Percentiles rank a stretch among this genome's conserved stretches.
These are phyloP conservation scores for Calocybe indica DNA, from an alignment of 768 basidiomycete genomes.

Conservation along the genomic window DNA sequence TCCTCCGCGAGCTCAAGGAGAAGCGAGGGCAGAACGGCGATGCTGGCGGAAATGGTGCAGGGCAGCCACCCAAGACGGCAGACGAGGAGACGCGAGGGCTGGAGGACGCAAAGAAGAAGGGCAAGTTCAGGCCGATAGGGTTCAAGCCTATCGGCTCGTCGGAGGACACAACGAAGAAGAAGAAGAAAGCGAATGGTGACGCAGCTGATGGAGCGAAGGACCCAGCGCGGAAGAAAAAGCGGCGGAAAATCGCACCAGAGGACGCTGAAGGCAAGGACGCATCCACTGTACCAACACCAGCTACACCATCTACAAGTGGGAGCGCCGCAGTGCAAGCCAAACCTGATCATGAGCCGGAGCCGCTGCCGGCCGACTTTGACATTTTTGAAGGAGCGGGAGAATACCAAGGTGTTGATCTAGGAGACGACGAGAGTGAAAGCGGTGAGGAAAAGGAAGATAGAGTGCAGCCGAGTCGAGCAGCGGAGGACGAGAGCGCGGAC, in stretches of 20 bases:
- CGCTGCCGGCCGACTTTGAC: conserved; percentile 61
- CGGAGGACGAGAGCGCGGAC: neutral
- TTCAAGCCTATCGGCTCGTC: conserved; percentile 55
- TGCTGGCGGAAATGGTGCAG: conserved; percentile 16
- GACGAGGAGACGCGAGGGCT: conserved; percentile 26
- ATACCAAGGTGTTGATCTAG: conserved; percentile 64
- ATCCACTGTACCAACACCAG: conserved; percentile 3
- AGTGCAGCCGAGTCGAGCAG: too few species aligned
- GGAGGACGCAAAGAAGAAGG: conserved; percentile 42
- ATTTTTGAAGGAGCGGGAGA: conserved; percentile 86
- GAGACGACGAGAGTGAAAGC: conserved; percentile 40
- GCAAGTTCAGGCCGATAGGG: conserved; percentile 55
- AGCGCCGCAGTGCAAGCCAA: conserved; percentile 9
- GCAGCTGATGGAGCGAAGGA: conserved; percentile 16
- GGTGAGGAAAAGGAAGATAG: neutral
- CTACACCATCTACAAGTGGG: neutral
- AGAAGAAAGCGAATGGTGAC: conserved; percentile 44
- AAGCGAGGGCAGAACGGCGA: conserved; percentile 35
- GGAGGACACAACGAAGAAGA: conserved; percentile 32
- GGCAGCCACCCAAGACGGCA: conserved; percentile 6
- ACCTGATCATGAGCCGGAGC: conserved; percentile 31
- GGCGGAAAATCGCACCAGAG: conserved; percentile 34
- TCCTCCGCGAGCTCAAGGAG: conserved; percentile 67
- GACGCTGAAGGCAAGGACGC: conserved; percentile 17
- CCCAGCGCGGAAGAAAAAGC: conserved; percentile 57